Percentiles rank a stretch among this genome's conserved stretches.
phyloP scores from a whole-genome alignment of 2,329 filamentous ascomycete genomes.

The Chaetomiaceae sp. region DNA sequence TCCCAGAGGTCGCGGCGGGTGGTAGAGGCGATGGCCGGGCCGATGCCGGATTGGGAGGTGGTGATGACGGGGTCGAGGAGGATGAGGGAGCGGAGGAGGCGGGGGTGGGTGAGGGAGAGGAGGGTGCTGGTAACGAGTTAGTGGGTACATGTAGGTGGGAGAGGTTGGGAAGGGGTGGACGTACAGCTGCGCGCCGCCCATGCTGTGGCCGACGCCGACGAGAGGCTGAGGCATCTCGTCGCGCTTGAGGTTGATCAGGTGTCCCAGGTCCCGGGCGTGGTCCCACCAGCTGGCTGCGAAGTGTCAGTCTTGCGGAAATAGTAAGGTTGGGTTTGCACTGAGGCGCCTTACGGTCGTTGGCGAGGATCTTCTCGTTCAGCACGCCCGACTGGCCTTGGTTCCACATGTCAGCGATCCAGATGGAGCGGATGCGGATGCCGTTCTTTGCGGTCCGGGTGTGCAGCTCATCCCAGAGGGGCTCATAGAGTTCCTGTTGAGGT shows the following conservation, averaged over 20 bases:
- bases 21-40: conserved; percentile 57
- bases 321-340: background rate
- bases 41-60: conserved; percentile 39
- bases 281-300: conserved; percentile 74
- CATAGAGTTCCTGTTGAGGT: conserved; percentile 70
- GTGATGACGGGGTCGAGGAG: conserved; percentile 83
- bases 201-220: conserved; percentile 82
- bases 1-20: conserved; percentile 79
- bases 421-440: conserved; percentile 68
- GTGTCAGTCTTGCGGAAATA: background rate
- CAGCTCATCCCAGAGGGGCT: conserved; percentile 85
- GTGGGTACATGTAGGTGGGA: background rate
- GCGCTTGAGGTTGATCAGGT: conserved; percentile 81
- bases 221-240: conserved; percentile 75
- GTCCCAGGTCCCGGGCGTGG: conserved; percentile 75
- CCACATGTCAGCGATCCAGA: conserved; percentile 89
- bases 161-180: background rate
- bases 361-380: conserved; percentile 70
- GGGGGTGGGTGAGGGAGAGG: conserved; percentile 71
- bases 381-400: conserved; percentile 77
- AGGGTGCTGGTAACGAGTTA: conserved; percentile 5
- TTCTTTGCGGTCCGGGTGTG: conserved; percentile 51
- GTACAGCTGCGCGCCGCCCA: conserved; percentile 53
- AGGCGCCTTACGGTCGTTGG: conserved; percentile 61
- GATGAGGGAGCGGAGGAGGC: conserved; percentile 69